Conservation (phyloP, 192 early-diverging fungal species). For the Physocladia obscura region DNA sequence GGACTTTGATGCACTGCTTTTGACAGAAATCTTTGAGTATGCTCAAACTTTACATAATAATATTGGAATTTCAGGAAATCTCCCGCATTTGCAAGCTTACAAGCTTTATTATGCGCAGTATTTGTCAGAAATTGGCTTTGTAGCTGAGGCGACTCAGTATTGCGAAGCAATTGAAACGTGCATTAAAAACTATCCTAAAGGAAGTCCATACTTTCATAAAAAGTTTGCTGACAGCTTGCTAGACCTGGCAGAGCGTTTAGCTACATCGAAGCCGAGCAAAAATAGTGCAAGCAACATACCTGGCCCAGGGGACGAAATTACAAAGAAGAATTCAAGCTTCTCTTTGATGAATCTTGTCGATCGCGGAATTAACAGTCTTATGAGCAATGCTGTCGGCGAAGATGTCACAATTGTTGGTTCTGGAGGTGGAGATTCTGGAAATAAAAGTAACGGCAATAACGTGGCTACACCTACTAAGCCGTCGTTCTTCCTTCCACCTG, state of each 20-base stretch:
- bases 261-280: slow-evolving; percentile 35
- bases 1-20: slow-evolving; percentile 60
- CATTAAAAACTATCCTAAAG: slow-evolving; percentile 69
- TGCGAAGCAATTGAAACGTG: slow-evolving; percentile 73
- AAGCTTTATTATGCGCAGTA: slow-evolving; percentile 81
- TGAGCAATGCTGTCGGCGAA: slow-evolving; percentile 64
- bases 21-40: slow-evolving; percentile 86
- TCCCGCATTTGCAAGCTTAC: slow-evolving; percentile 91
- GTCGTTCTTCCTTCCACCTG: slow-evolving; percentile 19
- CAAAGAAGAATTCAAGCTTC: slow-evolving; percentile 3
- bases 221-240: slow-evolving; percentile 70
- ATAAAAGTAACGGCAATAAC: neutral
- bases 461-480: neutral
- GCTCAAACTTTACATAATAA: slow-evolving; percentile 54
- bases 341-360: slow-evolving; percentile 50
- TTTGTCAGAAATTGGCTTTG: slow-evolving; percentile 77
- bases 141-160: slow-evolving; percentile 72
- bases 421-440: neutral
- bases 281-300: slow-evolving; percentile 48
- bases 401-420: too few species aligned
- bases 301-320: slow-evolving; percentile 8
- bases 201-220: slow-evolving; percentile 78
- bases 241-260: slow-evolving; percentile 68
- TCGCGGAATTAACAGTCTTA: slow-evolving; percentile 61
- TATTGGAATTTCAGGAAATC: slow-evolving; percentile 42